A percentile compares a stretch with the other conserved stretches of the same genome.
Conservation (phyloP, 176 grass and related monocot genomes). For the Musa acuminata region DNA sequence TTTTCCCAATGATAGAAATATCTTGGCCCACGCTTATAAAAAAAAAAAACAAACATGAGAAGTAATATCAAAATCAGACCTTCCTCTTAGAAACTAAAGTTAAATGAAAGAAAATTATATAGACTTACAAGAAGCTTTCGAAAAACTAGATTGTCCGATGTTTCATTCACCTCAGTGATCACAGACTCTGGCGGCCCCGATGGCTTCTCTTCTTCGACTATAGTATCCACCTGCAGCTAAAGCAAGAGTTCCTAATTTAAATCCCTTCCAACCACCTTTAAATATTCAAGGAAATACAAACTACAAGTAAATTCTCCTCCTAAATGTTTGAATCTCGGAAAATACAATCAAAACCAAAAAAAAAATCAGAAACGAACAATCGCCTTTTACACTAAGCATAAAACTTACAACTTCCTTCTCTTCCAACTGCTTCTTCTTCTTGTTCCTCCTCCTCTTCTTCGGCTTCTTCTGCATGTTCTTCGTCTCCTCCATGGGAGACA, state of each 20-base stretch:
- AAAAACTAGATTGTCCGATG: slow-evolving; percentile 48
- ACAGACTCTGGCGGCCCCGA: slow-evolving; percentile 25
- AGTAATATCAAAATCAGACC: not conserved
- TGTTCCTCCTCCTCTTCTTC: slow-evolving; percentile 29
- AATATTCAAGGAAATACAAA: no score
- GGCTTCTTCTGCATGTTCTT: slow-evolving; percentile 35
- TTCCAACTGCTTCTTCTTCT: no score
- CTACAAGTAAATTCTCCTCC: no score
- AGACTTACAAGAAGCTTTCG: slow-evolving; percentile 93
- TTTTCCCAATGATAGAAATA: slow-evolving; percentile 77
- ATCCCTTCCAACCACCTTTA: no score
- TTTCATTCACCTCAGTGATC: slow-evolving; percentile 30
- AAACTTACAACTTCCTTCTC: slow-evolving; percentile 12
- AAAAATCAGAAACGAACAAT: no score
- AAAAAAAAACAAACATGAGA: not conserved
- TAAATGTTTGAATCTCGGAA: no score
- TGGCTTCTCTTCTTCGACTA: slow-evolving; percentile 22
- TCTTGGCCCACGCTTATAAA: slow-evolving; percentile 69
- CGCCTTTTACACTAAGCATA: not conserved
- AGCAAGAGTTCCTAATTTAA: slow-evolving; percentile 8
- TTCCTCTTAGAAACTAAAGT: not conserved
- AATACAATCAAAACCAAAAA: no score
- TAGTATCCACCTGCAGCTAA: slow-evolving; percentile 23
- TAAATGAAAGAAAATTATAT: slow-evolving; percentile 9
- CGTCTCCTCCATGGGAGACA: slow-evolving; percentile 23